Evolutionary conservation across 108 stramenopile genomes (phyloP).

Genomic region (Schizochytrium sp.): DNA sequence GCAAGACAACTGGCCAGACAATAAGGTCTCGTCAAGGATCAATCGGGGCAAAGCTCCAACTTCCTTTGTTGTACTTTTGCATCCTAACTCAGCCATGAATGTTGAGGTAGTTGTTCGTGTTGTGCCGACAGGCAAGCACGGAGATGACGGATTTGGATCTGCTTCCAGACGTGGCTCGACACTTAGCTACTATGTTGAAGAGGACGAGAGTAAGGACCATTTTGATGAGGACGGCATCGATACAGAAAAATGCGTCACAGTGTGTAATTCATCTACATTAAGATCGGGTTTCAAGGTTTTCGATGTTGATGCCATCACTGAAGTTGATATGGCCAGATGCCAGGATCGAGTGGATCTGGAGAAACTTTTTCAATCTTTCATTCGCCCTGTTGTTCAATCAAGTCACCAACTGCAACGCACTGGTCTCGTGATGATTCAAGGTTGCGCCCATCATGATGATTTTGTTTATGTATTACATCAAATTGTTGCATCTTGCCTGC

Average conservation of each 20-base stretch:
- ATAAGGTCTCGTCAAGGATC: too few species aligned
- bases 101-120: too few species aligned
- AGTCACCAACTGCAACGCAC: background rate
- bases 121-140: too few species aligned
- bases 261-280: background rate
- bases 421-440: background rate
- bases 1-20: too few species aligned
- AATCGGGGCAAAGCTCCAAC: too few species aligned
- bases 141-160: too few species aligned
- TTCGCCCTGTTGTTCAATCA: background rate
- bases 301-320: background rate
- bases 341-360: background rate
- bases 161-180: too few species aligned
- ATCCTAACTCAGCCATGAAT: too few species aligned
- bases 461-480: background rate
- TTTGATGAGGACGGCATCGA: background rate
- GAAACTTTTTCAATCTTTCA: background rate
- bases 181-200: background rate
- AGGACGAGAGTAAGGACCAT: background rate
- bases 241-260: background rate
- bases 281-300: slow-evolving; percentile 2
- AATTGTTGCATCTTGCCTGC: background rate
- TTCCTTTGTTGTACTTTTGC: too few species aligned
- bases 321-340: background rate
- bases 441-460: background rate